Percentiles rank a stretch among this genome's conserved stretches.
Evolutionary conservation across 1,139 yeast genomes (phyloP).

Genomic region (Suhomyces maxii): DNA sequence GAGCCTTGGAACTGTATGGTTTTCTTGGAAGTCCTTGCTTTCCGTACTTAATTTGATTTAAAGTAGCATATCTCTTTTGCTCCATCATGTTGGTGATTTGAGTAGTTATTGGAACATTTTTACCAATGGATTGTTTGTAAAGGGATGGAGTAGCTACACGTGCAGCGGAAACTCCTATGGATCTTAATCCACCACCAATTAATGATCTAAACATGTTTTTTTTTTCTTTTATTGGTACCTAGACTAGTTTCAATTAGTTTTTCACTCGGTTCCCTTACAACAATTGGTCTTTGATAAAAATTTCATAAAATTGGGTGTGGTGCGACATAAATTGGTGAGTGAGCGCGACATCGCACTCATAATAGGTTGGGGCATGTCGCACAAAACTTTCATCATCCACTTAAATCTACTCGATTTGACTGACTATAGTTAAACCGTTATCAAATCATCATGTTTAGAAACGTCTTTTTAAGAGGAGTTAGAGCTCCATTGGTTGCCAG

Average conservation of each 20-base stretch:
- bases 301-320: neutral
- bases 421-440: neutral
- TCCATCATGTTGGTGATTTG: constrained; percentile 18
- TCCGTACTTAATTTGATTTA: constrained; percentile 72
- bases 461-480: constrained; percentile 27
- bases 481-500: constrained; percentile 25
- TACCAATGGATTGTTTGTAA: constrained; percentile 9
- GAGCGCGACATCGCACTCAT: neutral
- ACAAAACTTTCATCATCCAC: constrained; percentile 9
- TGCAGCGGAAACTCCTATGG: neutral
- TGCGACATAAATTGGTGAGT: neutral
- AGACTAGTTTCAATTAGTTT: neutral
- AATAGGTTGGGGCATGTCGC: neutral
- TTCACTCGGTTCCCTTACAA: neutral
- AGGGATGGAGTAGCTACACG: constrained; percentile 5
- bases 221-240: neutral
- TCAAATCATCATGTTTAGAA: constrained; percentile 32
- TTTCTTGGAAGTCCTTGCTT: constrained; percentile 56
- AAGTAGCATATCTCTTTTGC: constrained; percentile 59
- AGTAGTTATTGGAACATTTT: constrained; percentile 11
- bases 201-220: constrained; percentile 16
- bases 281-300: neutral
- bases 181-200: constrained; percentile 8
- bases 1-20: constrained; percentile 56
- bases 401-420: constrained; percentile 3